Conservation (phyloP, 345 rosid genomes). For the Eucalyptus sp. region DNA sequence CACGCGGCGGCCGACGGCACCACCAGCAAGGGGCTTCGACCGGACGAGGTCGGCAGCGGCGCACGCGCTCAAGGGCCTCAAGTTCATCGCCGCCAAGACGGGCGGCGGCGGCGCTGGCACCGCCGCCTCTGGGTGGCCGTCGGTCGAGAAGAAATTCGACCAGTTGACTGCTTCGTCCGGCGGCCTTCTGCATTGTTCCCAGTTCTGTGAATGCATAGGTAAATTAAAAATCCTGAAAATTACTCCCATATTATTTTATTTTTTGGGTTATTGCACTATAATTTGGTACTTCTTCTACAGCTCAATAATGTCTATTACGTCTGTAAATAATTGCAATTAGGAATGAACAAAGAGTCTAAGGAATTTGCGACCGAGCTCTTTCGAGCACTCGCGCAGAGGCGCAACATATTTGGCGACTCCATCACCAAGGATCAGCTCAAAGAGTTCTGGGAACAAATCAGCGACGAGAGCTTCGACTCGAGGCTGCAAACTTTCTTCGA, state of each 20-base stretch:
- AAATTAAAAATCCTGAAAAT: not conserved
- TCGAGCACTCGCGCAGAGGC: conserved; percentile 58
- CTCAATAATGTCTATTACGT: not conserved
- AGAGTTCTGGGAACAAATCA: conserved; percentile 66
- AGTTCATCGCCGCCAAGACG: conserved; percentile 61
- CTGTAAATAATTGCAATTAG: conserved; percentile 5
- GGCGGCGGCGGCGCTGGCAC: conserved; percentile 16
- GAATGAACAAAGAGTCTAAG: conserved; percentile 80
- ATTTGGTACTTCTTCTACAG: not conserved
- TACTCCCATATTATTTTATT: not conserved
- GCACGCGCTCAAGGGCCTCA: conserved; percentile 77
- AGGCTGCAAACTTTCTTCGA: conserved; percentile 84
- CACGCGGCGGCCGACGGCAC: conserved; percentile 28
- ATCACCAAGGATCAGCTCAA: conserved; percentile 59
- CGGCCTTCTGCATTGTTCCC: conserved; percentile 47
- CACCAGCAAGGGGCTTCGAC: conserved; percentile 28
- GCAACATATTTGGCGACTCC: conserved; percentile 44
- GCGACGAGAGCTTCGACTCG: conserved; percentile 85
- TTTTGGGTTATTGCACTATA: not conserved
- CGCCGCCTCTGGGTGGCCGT: conserved; percentile 45
- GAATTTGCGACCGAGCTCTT: conserved; percentile 78
- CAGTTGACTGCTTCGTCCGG: conserved; percentile 37
- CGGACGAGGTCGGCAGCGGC: conserved; percentile 65
- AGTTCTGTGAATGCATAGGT: conserved; percentile 87
- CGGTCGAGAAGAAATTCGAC: conserved; percentile 55